phyloP scores from a whole-genome alignment of 495 filamentous ascomycete genomes.

The Lasiosphaeriaceae sp. region DNA sequence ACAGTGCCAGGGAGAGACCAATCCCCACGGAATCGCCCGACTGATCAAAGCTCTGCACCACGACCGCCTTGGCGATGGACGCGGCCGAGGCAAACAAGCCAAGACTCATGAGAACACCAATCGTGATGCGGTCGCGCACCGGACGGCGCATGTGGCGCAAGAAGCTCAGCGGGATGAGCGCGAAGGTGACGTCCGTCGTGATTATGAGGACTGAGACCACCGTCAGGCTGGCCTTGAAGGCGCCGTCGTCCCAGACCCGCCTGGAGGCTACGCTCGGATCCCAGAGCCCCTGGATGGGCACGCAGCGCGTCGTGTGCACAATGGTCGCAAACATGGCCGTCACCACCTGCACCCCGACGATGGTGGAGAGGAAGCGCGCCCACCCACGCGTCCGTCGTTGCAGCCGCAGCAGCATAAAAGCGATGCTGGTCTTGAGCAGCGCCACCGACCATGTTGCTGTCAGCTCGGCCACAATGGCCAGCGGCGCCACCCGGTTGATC shows the following conservation, averaged over 20 bases:
- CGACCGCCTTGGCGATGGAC: constrained; percentile 2
- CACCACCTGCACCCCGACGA: constrained; percentile 5
- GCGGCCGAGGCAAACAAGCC: constrained; percentile 7
- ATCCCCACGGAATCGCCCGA: neutral
- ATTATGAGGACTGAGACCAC: too few relatives aligned
- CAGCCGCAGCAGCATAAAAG: constrained; percentile 4
- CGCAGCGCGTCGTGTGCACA: constrained; percentile 8
- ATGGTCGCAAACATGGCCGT: constrained; percentile 7
- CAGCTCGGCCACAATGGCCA: constrained; percentile 3
- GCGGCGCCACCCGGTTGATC: neutral
- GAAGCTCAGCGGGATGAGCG: too few relatives aligned
- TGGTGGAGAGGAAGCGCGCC: neutral
- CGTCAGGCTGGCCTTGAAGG: constrained; percentile 10
- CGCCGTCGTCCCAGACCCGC: constrained; percentile 5
- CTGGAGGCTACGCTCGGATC: neutral
- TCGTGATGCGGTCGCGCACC: constrained; percentile 3
- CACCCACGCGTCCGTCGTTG: neutral
- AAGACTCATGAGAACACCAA: constrained; percentile 5
- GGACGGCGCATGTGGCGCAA: too few relatives aligned
- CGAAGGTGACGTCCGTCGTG: too few relatives aligned
- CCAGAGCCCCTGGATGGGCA: constrained; percentile 6
- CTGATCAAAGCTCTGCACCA: neutral
- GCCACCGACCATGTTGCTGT: constrained; percentile 6
- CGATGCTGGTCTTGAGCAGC: constrained; percentile 11
- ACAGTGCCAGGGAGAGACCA: neutral